Evolutionary conservation across 75 land plant genomes (phyloP).

Genomic region (Pinus taeda): DNA sequence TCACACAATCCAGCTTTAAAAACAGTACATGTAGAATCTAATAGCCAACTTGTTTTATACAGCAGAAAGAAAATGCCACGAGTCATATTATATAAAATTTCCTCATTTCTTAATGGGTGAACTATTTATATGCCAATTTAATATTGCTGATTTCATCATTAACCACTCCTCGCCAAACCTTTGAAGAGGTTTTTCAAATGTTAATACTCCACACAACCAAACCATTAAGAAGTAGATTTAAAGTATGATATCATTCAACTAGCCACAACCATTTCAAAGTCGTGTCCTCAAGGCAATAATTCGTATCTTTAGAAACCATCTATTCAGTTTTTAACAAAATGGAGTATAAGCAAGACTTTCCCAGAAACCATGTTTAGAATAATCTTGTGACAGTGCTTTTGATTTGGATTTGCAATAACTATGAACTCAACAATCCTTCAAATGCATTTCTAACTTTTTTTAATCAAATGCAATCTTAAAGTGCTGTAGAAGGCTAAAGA

Average conservation of each 20-base stretch:
- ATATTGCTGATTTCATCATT: not conserved
- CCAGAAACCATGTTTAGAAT: not conserved
- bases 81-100: not conserved
- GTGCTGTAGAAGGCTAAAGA: not conserved
- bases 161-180: not conserved
- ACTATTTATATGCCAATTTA: not conserved
- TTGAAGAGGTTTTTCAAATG: not conserved
- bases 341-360: not conserved
- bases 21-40: not conserved
- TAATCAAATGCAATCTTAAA: not conserved
- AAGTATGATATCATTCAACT: not conserved
- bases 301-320: not conserved
- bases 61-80: not conserved
- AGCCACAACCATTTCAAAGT: not conserved
- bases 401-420: not conserved
- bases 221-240: not conserved
- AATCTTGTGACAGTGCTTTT: not conserved
- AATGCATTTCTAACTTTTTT: not conserved
- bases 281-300: not conserved
- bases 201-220: not conserved
- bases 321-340: not conserved
- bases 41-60: not conserved
- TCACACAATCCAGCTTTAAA: not conserved
- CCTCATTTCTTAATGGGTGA: not conserved
- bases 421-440: not conserved